Conservation (phyloP, 108 stramenopile species). For the Skeletonema costatum region DNA sequence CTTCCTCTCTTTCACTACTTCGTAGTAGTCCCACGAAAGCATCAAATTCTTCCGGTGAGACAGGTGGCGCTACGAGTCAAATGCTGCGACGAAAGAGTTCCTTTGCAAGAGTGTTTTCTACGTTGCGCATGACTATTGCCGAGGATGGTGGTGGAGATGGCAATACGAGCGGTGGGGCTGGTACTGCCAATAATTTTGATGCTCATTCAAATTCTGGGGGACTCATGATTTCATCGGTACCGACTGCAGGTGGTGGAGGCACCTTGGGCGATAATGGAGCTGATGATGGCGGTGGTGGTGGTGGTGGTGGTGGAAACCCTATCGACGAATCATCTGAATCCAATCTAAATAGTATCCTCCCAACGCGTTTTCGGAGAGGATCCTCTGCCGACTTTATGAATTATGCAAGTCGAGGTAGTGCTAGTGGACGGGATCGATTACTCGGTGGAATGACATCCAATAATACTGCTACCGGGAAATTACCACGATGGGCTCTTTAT, state of each 20-base stretch:
- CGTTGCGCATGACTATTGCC: conserved; percentile 34
- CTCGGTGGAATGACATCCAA: background rate
- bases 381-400: conserved; percentile 6
- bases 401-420: background rate
- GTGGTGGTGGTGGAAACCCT: conserved; percentile 11
- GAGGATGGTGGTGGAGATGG: conserved; percentile 11
- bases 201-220: background rate
- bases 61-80: background rate
- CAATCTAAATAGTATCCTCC: conserved; percentile 13
- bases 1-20: background rate
- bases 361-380: conserved; percentile 23
- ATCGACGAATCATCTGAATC: conserved; percentile 8
- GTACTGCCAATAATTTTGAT: background rate
- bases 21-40: background rate
- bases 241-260: background rate
- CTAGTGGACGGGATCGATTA: background rate
- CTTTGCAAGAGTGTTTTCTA: conserved; percentile 34
- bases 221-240: background rate
- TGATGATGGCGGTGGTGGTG: conserved; percentile 13
- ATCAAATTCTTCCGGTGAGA: conserved; percentile 1
- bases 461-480: background rate
- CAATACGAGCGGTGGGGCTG: background rate
- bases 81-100: conserved; percentile 20
- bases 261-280: background rate
- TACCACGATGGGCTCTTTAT: conserved; percentile 41